phyloP scores from a whole-genome alignment of 768 basidiomycete species.

The Suillus brevipes region DNA sequence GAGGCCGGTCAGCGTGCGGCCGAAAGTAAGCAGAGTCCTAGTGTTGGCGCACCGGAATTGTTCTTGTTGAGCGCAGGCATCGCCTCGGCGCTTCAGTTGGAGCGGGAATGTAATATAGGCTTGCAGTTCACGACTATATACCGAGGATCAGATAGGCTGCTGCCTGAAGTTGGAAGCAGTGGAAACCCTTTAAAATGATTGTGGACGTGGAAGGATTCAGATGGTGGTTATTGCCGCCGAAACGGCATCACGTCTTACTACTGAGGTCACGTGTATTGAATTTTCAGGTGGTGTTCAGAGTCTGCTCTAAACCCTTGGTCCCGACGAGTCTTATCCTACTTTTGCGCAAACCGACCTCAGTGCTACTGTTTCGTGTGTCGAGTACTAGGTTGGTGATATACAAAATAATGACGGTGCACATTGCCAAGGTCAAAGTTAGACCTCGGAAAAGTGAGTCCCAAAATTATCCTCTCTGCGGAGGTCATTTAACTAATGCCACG shows the following conservation, averaged over 20 bases:
- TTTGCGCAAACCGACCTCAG: neutral
- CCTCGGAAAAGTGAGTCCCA: slow-evolving; percentile 65
- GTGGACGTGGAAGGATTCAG: slow-evolving; percentile 1
- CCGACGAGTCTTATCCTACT: neutral
- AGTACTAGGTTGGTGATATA: neutral
- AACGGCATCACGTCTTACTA: neutral
- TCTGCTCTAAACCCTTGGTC: neutral
- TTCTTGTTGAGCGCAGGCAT: slow-evolving; percentile 75
- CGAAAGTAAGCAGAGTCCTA: neutral
- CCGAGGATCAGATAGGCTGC: too few species aligned
- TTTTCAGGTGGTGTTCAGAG: neutral
- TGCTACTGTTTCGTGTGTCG: neutral
- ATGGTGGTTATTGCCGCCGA: neutral
- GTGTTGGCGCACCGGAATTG: slow-evolving; percentile 65
- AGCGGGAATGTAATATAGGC: neutral
- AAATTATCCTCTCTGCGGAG: neutral
- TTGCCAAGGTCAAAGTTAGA: slow-evolving; percentile 78
- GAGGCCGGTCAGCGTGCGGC: neutral
- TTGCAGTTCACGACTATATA: neutral
- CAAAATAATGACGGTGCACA: slow-evolving; percentile 57
- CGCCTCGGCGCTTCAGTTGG: neutral
- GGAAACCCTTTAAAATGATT: neutral
- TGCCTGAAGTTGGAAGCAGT: neutral
- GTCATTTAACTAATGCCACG: slow-evolving; percentile 20
- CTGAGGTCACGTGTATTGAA: slow-evolving; percentile 2